Evolutionary conservation across 2,329 filamentous ascomycete genomes (phyloP).

Genomic region (Orbilia ellipsospora): DNA sequence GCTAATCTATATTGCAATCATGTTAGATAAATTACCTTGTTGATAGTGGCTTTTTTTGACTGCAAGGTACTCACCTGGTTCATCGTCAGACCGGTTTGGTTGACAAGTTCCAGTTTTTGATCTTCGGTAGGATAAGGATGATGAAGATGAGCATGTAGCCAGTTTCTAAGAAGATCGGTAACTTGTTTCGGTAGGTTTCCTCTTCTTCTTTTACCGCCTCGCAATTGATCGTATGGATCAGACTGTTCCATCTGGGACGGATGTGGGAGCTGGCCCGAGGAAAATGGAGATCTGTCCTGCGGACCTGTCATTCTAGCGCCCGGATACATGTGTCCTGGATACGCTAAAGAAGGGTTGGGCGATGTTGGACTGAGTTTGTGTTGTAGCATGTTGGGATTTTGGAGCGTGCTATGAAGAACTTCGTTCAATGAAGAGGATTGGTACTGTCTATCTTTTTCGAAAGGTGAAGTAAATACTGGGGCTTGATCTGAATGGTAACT

Average conservation of each 20-base stretch:
- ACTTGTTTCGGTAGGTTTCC: slow-evolving; percentile 92
- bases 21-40: slow-evolving; percentile 7
- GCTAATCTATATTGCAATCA: slow-evolving; percentile 67
- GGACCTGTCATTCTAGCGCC: slow-evolving; percentile 37
- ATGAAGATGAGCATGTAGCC: slow-evolving; percentile 80
- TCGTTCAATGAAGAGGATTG: slow-evolving; percentile 46
- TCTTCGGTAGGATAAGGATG: slow-evolving; percentile 90
- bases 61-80: slow-evolving; percentile 56
- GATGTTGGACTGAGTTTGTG: slow-evolving; percentile 55
- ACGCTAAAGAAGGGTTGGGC: slow-evolving; percentile 52
- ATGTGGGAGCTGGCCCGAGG: slow-evolving; percentile 51
- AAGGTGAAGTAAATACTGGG: slow-evolving; percentile 51
- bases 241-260: slow-evolving; percentile 57
- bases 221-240: slow-evolving; percentile 60
- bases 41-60: neutral
- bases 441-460: slow-evolving; percentile 53
- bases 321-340: slow-evolving; percentile 56
- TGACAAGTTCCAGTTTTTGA: slow-evolving; percentile 84
- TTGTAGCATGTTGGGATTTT: slow-evolving; percentile 55
- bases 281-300: slow-evolving; percentile 58
- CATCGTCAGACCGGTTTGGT: slow-evolving; percentile 79
- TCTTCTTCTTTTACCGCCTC: slow-evolving; percentile 69
- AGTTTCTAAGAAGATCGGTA: slow-evolving; percentile 80
- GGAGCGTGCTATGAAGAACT: slow-evolving; percentile 49
- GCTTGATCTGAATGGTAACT: slow-evolving; percentile 43